A percentile compares a stretch with the other conserved stretches of the same genome.
Evolutionary conservation across 2,329 filamentous ascomycete genomes (phyloP).

Genomic region (Sporothrix humicola): DNA sequence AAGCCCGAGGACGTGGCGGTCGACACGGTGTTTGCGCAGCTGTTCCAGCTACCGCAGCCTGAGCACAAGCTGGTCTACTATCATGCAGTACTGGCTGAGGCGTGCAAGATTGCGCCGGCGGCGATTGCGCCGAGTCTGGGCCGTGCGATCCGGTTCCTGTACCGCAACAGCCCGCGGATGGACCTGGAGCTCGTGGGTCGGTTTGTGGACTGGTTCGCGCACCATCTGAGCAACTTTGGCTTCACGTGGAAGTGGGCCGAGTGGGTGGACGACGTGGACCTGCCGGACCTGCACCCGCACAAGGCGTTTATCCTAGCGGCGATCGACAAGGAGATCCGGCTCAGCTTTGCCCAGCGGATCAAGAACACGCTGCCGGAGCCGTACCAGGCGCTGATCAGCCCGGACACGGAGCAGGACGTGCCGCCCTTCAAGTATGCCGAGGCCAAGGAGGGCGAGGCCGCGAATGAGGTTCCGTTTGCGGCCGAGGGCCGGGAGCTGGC

Average conservation of each 20-base stretch:
- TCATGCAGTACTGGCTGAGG: constrained; percentile 90
- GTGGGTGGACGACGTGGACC: constrained; percentile 85
- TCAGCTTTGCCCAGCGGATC: constrained; percentile 95
- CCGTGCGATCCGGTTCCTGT: constrained; percentile 89
- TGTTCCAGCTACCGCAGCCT: constrained; percentile 83
- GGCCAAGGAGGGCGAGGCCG: not conserved
- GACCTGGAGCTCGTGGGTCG: constrained; percentile 86
- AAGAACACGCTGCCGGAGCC: constrained; percentile 87
- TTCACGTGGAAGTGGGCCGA: constrained; percentile 99
- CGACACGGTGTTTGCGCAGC: constrained; percentile 95
- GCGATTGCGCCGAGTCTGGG: constrained; percentile 96
- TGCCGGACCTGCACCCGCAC: constrained; percentile 78
- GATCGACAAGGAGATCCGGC: constrained; percentile 92
- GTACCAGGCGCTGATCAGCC: constrained; percentile 82
- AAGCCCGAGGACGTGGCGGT: constrained; percentile 97
- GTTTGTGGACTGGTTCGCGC: constrained; percentile 97
- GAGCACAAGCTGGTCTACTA: constrained; percentile 98
- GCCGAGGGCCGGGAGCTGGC: constrained; percentile 84
- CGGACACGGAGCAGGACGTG: constrained; percentile 92
- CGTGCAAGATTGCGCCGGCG: constrained; percentile 92
- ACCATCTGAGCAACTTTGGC: constrained; percentile 97
- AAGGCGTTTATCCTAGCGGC: constrained; percentile 93
- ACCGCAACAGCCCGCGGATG: constrained; percentile 79
- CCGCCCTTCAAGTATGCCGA: constrained; percentile 83
- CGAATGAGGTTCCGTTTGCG: constrained; percentile 59